These are phyloP conservation scores for Juncus inflexus DNA, from an alignment of 176 grass and related monocot species.

Conservation along the genomic window DNA sequence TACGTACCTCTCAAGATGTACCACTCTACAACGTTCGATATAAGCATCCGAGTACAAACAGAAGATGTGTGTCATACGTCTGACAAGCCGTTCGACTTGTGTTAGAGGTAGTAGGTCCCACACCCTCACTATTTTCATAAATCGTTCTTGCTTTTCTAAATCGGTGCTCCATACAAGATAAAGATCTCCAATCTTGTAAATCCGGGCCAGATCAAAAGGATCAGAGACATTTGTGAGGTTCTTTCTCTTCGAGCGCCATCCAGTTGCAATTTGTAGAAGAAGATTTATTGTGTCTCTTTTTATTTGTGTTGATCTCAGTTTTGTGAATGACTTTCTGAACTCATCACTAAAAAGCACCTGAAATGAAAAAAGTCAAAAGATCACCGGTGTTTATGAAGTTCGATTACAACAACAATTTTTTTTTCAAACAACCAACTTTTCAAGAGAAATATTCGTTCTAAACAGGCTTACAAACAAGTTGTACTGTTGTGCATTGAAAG, in stretches of 20 bases:
- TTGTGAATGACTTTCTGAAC: conserved; percentile 57
- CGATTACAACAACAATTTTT: too few relatives aligned
- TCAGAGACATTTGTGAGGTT: conserved; percentile 20
- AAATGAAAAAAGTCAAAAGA: too few relatives aligned
- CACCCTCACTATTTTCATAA: conserved; percentile 59
- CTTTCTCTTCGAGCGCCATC: conserved; percentile 42
- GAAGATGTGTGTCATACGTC: conserved; percentile 53
- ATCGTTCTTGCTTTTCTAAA: conserved; percentile 48
- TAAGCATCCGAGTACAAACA: conserved; percentile 64
- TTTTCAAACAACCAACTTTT: too few relatives aligned
- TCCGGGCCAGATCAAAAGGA: conserved; percentile 40
- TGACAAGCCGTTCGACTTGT: conserved; percentile 43
- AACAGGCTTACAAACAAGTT: too few relatives aligned
- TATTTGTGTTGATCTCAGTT: conserved; percentile 40
- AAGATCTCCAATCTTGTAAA: conserved; percentile 40
- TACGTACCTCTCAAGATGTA: conserved; percentile 39
- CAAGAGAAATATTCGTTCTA: too few relatives aligned
- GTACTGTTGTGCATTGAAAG: too few relatives aligned
- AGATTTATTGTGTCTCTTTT: conserved; percentile 50
- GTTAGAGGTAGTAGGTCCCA: conserved; percentile 51
- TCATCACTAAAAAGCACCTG: conserved; percentile 73
- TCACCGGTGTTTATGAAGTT: too few relatives aligned
- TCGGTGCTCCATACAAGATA: conserved; percentile 71
- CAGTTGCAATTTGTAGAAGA: conserved; percentile 51
- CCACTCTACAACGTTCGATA: conserved; percentile 42